Evolutionary conservation across 257 asterid genomes (phyloP), one percentile per base, ranked within the genome.

Genomic region (Solanum neorickii): DNA sequence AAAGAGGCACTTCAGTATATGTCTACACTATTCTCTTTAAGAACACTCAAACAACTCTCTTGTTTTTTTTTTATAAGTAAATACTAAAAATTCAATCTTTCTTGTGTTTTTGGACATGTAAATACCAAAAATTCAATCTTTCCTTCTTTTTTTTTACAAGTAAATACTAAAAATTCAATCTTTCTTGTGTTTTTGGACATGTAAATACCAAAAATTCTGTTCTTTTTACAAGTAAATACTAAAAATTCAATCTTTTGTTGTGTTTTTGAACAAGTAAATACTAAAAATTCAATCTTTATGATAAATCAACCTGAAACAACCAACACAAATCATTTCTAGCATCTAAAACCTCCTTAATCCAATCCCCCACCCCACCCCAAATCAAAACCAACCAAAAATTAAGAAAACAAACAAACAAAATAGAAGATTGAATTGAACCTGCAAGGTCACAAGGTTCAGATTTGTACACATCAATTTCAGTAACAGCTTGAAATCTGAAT

Each of bases 381-480:
- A n/a, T 65, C 72, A 27, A 27, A 66, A 13, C 39, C 74, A 68
- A 27, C 20, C 20, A 65, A n/a, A 11, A 65, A n/a, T 37, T 5
- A 11, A 11, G 25, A n/a, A 65, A 65, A 0, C 1, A 1, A 41
- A 49, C 23, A 27, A 18, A 88, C 12, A 87, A 89, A 41, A 4
- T 8, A 42, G 37, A 42, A 5, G 16, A 78, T 0, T 25, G 15
- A 31, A 82, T 16, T 49, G 1, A 47, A 96, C 99, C 93, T 88
- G 98, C 97, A 85, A 96, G 97, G 88, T 96, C 98, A 95, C 96
- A 95, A 0, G 99, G 99, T 90, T 96, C 99, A 87, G 98, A 95
- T 96, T 96, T 96, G 92, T 96, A 96, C 18, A 96, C 98, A 91
- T 96, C 99, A 89, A 95, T 93, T 90, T 96, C 99, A 41, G 93